phyloP scores from a whole-genome alignment of 2,329 filamentous ascomycete genomes.

The Fusarium hostae region DNA sequence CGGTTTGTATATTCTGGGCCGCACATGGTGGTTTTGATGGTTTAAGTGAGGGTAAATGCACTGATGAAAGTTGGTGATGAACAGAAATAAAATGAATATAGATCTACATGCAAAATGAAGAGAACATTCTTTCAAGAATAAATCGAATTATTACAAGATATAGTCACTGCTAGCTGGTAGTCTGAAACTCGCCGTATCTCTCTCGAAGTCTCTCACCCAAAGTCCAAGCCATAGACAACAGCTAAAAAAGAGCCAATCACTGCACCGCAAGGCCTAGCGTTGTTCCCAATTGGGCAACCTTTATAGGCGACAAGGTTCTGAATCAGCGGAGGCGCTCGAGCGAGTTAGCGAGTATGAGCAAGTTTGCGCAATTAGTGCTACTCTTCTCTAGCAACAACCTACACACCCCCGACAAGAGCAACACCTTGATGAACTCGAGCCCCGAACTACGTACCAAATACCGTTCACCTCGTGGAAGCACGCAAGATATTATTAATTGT shows the following conservation, averaged over 20 bases:
- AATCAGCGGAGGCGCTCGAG: neutral
- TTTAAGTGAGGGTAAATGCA: neutral
- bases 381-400: constrained; percentile 15
- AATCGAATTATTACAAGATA: neutral
- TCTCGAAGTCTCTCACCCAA: constrained; percentile 34
- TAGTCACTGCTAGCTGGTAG: neutral
- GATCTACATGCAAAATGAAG: neutral
- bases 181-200: constrained; percentile 6
- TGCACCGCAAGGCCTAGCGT: constrained; percentile 16
- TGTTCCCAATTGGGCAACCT: constrained; percentile 44
- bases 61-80: neutral
- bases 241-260: constrained; percentile 46
- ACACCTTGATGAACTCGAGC: constrained; percentile 34
- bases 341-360: constrained; percentile 44
- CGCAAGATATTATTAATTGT: constrained; percentile 11
- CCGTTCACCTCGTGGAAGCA: neutral
- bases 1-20: constrained; percentile 55
- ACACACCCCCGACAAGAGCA: neutral
- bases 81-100: neutral
- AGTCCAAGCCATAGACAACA: neutral
- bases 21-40: constrained; percentile 54
- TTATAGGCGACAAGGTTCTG: neutral
- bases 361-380: constrained; percentile 38
- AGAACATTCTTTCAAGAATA: neutral
- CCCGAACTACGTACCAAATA: constrained; percentile 7